Conservation (phyloP, 768 basidiomycete genomes). For the Psilocybe cyanescens region DNA sequence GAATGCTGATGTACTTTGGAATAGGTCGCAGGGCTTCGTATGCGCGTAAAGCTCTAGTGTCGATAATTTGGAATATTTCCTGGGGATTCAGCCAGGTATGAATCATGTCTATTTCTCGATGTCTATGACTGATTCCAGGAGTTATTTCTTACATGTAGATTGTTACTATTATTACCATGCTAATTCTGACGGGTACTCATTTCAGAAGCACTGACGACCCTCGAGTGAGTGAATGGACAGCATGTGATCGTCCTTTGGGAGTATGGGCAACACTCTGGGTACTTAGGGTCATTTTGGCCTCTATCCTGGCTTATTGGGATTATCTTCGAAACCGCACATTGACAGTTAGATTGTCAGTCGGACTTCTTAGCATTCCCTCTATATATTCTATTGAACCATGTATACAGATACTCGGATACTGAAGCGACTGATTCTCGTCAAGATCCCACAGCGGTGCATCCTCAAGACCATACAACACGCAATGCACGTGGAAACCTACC, state of each 20-base stretch:
- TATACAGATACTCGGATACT: not conserved
- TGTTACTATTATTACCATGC: slow-evolving; percentile 50
- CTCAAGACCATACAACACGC: not conserved
- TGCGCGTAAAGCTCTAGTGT: slow-evolving; percentile 56
- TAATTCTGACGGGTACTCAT: slow-evolving; percentile 48
- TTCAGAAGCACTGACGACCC: slow-evolving; percentile 47
- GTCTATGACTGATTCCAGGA: not conserved
- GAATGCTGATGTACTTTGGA: slow-evolving; percentile 48
- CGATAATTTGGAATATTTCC: slow-evolving; percentile 50
- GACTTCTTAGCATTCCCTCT: not conserved
- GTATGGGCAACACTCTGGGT: slow-evolving; percentile 72
- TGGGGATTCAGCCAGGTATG: slow-evolving; percentile 58
- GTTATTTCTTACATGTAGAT: slow-evolving; percentile 39
- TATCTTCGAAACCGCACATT: slow-evolving; percentile 41
- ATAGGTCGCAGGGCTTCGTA: slow-evolving; percentile 54
- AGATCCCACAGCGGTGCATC: not conserved
- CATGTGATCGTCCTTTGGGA: slow-evolving; percentile 68
- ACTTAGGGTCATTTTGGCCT: slow-evolving; percentile 51
- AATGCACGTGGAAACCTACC: not conserved
- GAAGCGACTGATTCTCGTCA: not conserved
- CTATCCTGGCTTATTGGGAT: slow-evolving; percentile 58
- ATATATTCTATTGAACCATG: not conserved
- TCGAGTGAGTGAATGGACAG: slow-evolving; percentile 56
- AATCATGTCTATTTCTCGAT: not conserved
- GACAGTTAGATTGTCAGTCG: slow-evolving; percentile 6